Evolutionary conservation across 1,284 basidiomycete genomes (phyloP), one percentile per base, ranked within the genome.

Genomic region (Flammula alnicola): DNA sequence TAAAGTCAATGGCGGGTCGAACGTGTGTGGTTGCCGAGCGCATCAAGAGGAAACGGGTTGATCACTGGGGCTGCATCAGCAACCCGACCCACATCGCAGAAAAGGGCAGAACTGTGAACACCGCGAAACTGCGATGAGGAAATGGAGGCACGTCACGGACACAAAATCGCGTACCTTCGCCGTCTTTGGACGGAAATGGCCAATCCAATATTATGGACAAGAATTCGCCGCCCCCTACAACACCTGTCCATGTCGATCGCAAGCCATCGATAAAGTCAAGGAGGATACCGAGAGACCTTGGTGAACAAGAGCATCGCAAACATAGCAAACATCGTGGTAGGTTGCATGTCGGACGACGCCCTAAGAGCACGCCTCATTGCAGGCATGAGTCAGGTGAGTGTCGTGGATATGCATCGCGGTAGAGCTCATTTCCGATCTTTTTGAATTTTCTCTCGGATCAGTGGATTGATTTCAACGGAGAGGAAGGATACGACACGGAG

Each of bases 241-340:
- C n/a, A n/a, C 20, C 19, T 16, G 20, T n/a, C 29, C 36, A 30
- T 3, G 10, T 22, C 37, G 36, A 48, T 49, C 41, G 27, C 39
- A 49, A 44, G 26, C 5, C 41, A 49, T 44, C 41, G 48, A 49
- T 44, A 49, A 49, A 32, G 26, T 10, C 5, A 30, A 16, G 27
- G 27, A 11, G n/a, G n/a, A n/a, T n/a, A n/a, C 19, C 23, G 5
- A 26, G 11, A 32, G 29, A 23, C 29, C 27, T 25, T 26, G 5
- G 12, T 11, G 10, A 7, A 45, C 25, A 37, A 23, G 29, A 39
- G 35, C 17, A 20, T 12, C 2, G 11, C 9, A 25, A 31, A 16
- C 19, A 26, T 7, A 19, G 36, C 31, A 37, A 44, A 17, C 48
- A 36, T 49, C 26, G 42, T 49, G 48, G 33, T 19, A 16, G 36